Conservation (phyloP, 768 basidiomycete genomes). For the Mycena alexandri region DNA sequence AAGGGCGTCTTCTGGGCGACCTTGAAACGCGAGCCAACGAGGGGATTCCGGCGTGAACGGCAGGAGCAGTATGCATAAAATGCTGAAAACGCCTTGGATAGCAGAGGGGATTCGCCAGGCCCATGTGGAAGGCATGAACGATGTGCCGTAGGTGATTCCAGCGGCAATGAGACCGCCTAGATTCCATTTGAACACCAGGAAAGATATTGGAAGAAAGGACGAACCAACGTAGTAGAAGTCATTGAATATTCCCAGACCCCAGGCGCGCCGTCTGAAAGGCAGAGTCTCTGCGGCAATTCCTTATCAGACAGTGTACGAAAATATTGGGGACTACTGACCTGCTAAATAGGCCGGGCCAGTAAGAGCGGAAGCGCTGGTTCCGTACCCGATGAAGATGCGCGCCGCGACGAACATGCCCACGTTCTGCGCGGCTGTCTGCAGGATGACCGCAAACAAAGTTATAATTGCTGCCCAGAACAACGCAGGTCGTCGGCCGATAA, state of each 20-base stretch:
- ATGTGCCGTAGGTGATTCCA: constrained; percentile 47
- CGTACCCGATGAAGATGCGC: constrained; percentile 40
- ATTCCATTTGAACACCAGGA: not conserved
- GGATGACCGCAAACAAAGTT: constrained; percentile 37
- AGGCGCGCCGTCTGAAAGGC: constrained; percentile 40
- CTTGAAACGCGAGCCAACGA: constrained; percentile 52
- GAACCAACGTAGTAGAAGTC: constrained; percentile 42
- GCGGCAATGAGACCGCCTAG: constrained; percentile 36
- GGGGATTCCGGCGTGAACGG: constrained; percentile 56
- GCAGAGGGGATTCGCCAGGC: constrained; percentile 49
- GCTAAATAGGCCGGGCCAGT: constrained; percentile 41
- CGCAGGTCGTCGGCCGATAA: constrained; percentile 39
- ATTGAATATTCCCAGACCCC: constrained; percentile 43
- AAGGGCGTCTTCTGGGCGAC: constrained; percentile 45
- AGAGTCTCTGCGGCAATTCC: constrained; percentile 25
- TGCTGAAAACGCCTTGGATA: constrained; percentile 47
- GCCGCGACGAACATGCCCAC: constrained; percentile 41
- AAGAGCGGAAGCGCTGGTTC: constrained; percentile 40
- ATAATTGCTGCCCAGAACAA: constrained; percentile 41
- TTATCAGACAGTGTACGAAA: not conserved
- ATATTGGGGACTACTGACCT: not conserved
- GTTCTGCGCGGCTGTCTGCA: constrained; percentile 42
- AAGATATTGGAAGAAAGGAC: not conserved
- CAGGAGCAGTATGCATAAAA: constrained; percentile 47
- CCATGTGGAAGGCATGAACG: constrained; percentile 46